Evolutionary conservation across 345 rosid species (phyloP).

Genomic region (Arabidopsis suecica): DNA sequence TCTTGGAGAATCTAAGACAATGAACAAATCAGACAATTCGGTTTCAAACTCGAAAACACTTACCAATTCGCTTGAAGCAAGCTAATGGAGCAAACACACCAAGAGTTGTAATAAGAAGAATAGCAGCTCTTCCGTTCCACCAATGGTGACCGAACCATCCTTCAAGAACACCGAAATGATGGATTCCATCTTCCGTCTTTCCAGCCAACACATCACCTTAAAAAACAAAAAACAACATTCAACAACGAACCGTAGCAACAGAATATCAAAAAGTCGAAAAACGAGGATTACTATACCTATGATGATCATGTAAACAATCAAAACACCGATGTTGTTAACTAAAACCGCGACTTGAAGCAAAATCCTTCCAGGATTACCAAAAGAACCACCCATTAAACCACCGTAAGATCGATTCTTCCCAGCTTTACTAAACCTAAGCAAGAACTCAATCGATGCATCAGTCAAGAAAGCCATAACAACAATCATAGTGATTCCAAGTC

Average conservation of each 20-base stretch:
- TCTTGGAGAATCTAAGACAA: not conserved
- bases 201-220: constrained; percentile 85
- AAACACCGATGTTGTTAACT: constrained; percentile 82
- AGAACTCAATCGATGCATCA: constrained; percentile 77
- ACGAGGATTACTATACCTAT: constrained; percentile 49
- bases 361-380: constrained; percentile 71
- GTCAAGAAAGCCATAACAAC: constrained; percentile 86
- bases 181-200: constrained; percentile 75
- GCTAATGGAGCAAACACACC: constrained; percentile 79
- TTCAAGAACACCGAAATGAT: constrained; percentile 84
- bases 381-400: constrained; percentile 86
- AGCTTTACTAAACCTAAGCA: constrained; percentile 78
- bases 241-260: not conserved
- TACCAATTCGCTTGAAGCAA: constrained; percentile 84
- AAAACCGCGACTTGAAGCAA: constrained; percentile 72
- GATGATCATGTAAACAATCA: constrained; percentile 93
- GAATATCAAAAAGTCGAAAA: not conserved
- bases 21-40: not conserved
- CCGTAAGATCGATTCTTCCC: constrained; percentile 73
- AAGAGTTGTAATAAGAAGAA: constrained; percentile 75
- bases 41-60: constrained; percentile 20
- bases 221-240: constrained; percentile 22
- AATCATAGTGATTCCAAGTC: constrained; percentile 72
- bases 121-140: constrained; percentile 75
- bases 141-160: constrained; percentile 90